phyloP scores from a whole-genome alignment of 2,329 filamentous ascomycete species.

The Ciborinia camelliae region DNA sequence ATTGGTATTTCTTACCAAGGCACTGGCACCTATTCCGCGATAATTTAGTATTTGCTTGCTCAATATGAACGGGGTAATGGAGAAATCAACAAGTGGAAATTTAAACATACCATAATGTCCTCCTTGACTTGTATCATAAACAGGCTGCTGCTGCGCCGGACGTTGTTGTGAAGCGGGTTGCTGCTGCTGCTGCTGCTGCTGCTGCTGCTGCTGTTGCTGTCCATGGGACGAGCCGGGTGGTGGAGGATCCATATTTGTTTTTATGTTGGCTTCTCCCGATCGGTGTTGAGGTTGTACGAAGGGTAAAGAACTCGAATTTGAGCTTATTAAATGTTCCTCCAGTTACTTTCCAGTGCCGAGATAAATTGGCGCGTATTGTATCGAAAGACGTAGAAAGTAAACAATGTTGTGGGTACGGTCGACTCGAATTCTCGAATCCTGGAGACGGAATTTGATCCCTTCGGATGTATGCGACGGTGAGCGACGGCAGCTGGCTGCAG shows the following conservation, averaged over 20 bases:
- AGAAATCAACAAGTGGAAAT: neutral
- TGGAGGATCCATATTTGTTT: conserved; percentile 51
- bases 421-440: conserved; percentile 1
- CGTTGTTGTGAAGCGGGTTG: conserved; percentile 44
- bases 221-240: conserved; percentile 51
- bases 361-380: neutral
- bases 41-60: conserved; percentile 30
- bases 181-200: conserved; percentile 45
- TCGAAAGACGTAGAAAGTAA: neutral
- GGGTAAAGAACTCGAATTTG: neutral
- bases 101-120: conserved; percentile 69
- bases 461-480: neutral
- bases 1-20: conserved; percentile 53
- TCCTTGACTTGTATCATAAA: conserved; percentile 71
- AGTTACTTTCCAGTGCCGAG: neutral
- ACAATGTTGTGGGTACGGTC: conserved; percentile 7
- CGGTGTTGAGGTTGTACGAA: conserved; percentile 9
- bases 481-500: conserved; percentile 8
- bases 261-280: conserved; percentile 13
- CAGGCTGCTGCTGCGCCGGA: conserved; percentile 40
- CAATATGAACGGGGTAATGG: neutral
- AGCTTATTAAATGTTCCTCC: neutral
- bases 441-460: neutral
- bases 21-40: conserved; percentile 57
- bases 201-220: conserved; percentile 48